Evolutionary conservation across 805 yeast species (phyloP), one percentile per base, ranked within the genome.

Genomic region (Lipomyces sp.): DNA sequence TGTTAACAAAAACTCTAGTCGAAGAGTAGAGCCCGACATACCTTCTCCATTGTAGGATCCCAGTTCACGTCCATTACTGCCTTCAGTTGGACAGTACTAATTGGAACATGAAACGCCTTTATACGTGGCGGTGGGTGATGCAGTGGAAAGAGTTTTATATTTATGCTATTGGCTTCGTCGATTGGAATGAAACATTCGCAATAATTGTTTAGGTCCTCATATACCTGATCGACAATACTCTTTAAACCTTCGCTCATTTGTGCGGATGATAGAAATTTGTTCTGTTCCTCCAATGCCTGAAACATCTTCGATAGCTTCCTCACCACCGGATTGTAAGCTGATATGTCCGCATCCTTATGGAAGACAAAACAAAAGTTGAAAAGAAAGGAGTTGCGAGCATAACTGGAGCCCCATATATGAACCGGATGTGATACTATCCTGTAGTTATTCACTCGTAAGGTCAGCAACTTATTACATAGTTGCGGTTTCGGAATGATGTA

Each of bases 141-240:
- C n/a, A 90, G 81, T 0, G 98, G 98, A 73, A 95, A 90, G n/a
- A 95, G 80, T 75, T 96, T 95, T 74, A 96, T 92, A 77, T 95
- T 97, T 34, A 95, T 89, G 2, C 95, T 88, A 75, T 90, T 95
- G 37, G 96, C 88, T 32, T 87, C 87, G 74, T 94, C 97, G 42
- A 95, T 86, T 0, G 98, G 97, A 37, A 95, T 94, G 76, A 92
- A 85, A 78, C 99, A 95, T 77, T 95, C 99, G 0, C 97, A 91
- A 78, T 93, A 96, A 75, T 90, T 92, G 78, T 95, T 96, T 71
- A 95, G 81, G 76, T 95, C 99, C 77, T 93, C 97, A 74, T 83
- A 93, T n/a, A 95, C 84, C 76, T 95, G 97, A 76, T 91, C 92
- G 30, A 95, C 85, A 62, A 94, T 80, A 71, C 90, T 88, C 71